Evolutionary conservation across 2,329 filamentous ascomycete genomes (phyloP).

Genomic region (Hymenoscyphus albidus): DNA sequence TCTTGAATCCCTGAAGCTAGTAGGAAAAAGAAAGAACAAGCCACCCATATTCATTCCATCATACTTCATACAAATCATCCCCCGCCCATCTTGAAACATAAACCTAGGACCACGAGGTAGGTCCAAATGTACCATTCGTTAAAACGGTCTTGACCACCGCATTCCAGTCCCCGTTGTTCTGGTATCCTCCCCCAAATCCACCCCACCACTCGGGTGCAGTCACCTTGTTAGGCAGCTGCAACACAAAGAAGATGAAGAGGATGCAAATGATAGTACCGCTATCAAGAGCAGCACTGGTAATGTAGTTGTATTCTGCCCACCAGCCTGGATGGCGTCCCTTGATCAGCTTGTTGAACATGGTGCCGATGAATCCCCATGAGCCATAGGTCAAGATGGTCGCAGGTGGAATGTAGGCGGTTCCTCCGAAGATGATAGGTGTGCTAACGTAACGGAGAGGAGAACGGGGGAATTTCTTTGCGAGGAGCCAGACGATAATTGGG

Average conservation of each 20-base stretch:
- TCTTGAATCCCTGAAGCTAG: too few species aligned
- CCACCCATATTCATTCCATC: too few species aligned
- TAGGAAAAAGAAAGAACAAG: too few species aligned
- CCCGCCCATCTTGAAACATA: too few species aligned
- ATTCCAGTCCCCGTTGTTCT: conserved; percentile 16
- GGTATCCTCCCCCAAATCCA: conserved; percentile 13
- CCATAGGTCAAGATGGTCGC: conserved; percentile 69
- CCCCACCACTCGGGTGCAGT: conserved; percentile 55
- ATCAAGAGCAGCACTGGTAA: conserved; percentile 68
- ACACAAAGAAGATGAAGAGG: conserved; percentile 65
- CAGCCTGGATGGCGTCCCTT: conserved; percentile 62
- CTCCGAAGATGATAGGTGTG: conserved; percentile 65
- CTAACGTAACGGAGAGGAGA: conserved; percentile 62
- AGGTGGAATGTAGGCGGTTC: conserved; percentile 59
- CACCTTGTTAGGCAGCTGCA: conserved; percentile 54
- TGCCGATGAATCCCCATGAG: conserved; percentile 60
- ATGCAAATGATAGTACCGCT: conserved; percentile 63
- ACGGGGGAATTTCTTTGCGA: conserved; percentile 55
- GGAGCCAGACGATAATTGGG: conserved; percentile 58
- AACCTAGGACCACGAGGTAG: conserved; percentile 14
- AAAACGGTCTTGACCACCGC: conserved; percentile 14
- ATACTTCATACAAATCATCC: not conserved
- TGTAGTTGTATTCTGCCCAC: conserved; percentile 77
- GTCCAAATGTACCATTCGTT: conserved; percentile 22
- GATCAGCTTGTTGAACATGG: conserved; percentile 65